Conservation (phyloP, 1,284 basidiomycete genomes). For the Malassezia vespertilionis region DNA sequence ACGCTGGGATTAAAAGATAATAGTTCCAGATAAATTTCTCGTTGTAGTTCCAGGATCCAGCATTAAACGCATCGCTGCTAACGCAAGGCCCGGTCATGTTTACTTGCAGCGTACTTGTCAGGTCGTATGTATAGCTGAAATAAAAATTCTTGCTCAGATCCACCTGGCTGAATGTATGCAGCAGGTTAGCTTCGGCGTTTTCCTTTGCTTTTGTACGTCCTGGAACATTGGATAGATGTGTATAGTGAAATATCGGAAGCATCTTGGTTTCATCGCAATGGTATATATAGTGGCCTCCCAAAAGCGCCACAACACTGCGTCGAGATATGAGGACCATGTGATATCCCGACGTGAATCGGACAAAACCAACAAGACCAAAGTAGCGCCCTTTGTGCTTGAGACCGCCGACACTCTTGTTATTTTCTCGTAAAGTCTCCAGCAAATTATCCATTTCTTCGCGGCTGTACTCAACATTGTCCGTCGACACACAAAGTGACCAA, state of each 20-base stretch:
- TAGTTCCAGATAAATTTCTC: constrained; percentile 95
- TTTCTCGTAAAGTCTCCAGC: constrained; percentile 86
- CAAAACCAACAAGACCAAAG: constrained; percentile 56
- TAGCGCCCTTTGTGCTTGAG: constrained; percentile 58
- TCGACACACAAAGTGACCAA: constrained; percentile 39
- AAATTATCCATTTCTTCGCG: constrained; percentile 77
- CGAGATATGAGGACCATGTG: constrained; percentile 62
- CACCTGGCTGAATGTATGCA: constrained; percentile 91
- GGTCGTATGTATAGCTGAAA: constrained; percentile 92
- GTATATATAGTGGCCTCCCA: constrained; percentile 94
- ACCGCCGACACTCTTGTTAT: constrained; percentile 76
- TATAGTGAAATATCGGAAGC: constrained; percentile 52
- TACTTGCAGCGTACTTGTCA: constrained; percentile 85
- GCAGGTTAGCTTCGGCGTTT: constrained; percentile 51
- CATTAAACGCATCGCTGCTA: constrained; percentile 19
- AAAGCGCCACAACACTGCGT: constrained; percentile 77
- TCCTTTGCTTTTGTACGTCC: constrained; percentile 36
- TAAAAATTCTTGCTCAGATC: constrained; percentile 99
- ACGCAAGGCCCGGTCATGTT: constrained; percentile 60
- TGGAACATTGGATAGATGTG: constrained; percentile 24
- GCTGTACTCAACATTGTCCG: constrained; percentile 57
- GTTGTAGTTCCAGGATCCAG: constrained; percentile 56
- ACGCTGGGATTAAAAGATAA: constrained; percentile 64
- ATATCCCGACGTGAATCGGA: constrained; percentile 46
- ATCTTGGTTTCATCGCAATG: constrained; percentile 90